Base-by-base conservation (phyloP, 768 basidiomycete genomes). In the Pleurotus eryngii region DNA sequence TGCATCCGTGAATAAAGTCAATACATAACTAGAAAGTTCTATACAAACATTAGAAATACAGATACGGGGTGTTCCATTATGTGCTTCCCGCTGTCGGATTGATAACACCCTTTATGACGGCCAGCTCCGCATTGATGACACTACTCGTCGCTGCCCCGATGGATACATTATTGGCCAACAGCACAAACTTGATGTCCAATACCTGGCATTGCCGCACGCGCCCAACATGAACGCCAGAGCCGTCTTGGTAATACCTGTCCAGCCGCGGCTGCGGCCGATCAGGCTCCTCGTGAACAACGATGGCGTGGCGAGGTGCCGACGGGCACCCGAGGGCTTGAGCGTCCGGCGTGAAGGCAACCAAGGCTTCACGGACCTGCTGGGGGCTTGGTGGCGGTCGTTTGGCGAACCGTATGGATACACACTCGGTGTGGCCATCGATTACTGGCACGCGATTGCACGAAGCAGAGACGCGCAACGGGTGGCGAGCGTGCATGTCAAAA, bases 101-200 rank as follows among this genome's bases (percentile, higher is more conserved):
- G 14, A 64, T 60, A 47, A 85, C 59, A 14, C 89, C 90, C 73
- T 87, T 92, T 42, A 88, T 68, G 5, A 94, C 83, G n/a, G 95
- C 95, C n/a, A 89, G 74, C 76, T 98, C 95, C 2, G 96, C 96
- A 67, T 98, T 99, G 65, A 98, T 95, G 68, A 99, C 90, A 62
- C 90, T 92, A 61, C 91, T 94, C 49, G 97, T 99, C 50, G 97
- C 96, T 18, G 97, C 96, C 6, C 97, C 96, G 63, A 98, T 91
- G 56, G 86, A 85, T 60, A 98, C 95, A 67, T 98, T 98, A 71
- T 97, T 95, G 59, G 87, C 82, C 51, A 98, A 77, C 24, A 92
- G 88, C 39, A 97, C 90, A 67, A 98, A 97, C 75, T 97, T 97
- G 79, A 98, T 82, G 69, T 99, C 97, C 50, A 99, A 70, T 22